Evolutionary conservation across 768 basidiomycete genomes (phyloP).

Genomic region (Fomitopsis pulvina): DNA sequence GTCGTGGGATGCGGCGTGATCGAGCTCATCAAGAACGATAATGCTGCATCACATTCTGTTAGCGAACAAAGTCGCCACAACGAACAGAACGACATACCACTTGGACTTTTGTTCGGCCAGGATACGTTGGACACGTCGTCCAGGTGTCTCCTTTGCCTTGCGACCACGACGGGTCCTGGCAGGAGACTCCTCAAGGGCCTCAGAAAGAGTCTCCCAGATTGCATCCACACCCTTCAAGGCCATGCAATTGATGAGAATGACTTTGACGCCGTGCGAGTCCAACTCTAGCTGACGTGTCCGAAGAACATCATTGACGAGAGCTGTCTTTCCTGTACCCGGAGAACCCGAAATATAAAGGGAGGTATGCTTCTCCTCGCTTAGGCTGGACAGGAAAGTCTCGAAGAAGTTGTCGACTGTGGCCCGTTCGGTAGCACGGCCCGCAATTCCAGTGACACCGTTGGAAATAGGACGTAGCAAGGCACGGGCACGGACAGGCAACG

Average conservation of each 20-base stretch:
- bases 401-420: slow-evolving; percentile 54
- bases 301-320: slow-evolving; percentile 66
- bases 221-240: slow-evolving; percentile 58
- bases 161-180: slow-evolving; percentile 31
- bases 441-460: slow-evolving; percentile 47
- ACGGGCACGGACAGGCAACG: slow-evolving; percentile 55
- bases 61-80: background rate
- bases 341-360: slow-evolving; percentile 87
- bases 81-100: background rate
- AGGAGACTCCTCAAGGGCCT: slow-evolving; percentile 39
- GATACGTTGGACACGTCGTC: slow-evolving; percentile 29
- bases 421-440: slow-evolving; percentile 66
- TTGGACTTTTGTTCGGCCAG: background rate
- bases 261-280: slow-evolving; percentile 37
- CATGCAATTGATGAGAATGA: slow-evolving; percentile 73
- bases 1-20: slow-evolving; percentile 64
- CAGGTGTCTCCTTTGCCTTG: slow-evolving; percentile 35
- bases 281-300: slow-evolving; percentile 29
- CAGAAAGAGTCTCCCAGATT: slow-evolving; percentile 63
- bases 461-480: slow-evolving; percentile 68
- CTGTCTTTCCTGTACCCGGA: slow-evolving; percentile 91
- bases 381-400: slow-evolving; percentile 37
- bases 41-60: slow-evolving; percentile 35
- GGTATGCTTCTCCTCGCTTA: slow-evolving; percentile 25
- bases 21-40: slow-evolving; percentile 81